Percentiles rank a stretch among this genome's conserved stretches.
These are phyloP conservation scores for Monosporozyma unispora DNA, from an alignment of 805 yeast species.

Conservation along the genomic window DNA sequence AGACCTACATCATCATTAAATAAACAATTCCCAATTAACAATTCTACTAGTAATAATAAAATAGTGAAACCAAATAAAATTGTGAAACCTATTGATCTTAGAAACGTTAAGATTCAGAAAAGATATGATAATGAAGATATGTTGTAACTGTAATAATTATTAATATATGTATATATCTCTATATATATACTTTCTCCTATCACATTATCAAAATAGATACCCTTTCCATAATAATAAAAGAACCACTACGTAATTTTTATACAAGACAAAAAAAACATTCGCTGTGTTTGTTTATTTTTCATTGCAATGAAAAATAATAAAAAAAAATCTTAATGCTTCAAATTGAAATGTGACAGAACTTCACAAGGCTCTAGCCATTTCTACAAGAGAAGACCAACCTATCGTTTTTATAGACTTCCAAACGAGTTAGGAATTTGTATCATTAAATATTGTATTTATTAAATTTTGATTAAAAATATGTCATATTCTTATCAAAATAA, in stretches of 20 bases:
- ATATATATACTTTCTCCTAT: not conserved
- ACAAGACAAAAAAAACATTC: too few relatives aligned
- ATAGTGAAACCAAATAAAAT: not conserved
- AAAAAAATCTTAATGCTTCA: too few relatives aligned
- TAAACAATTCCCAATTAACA: constrained; percentile 5
- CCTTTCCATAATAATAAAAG: not conserved
- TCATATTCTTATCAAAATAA: not conserved
- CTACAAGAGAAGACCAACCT: too few relatives aligned
- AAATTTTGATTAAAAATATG: not conserved
- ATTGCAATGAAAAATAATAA: too few relatives aligned
- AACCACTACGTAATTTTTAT: too few relatives aligned
- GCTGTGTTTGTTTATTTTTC: too few relatives aligned
- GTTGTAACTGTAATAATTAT: not conserved
- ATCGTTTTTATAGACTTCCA: too few relatives aligned
- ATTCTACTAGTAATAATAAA: not conserved
- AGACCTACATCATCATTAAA: constrained; percentile 9
- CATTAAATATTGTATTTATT: too few relatives aligned
- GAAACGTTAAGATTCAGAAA: not conserved
- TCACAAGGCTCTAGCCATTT: too few relatives aligned
- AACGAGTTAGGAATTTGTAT: too few relatives aligned
- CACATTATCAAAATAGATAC: not conserved
- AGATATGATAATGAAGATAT: not conserved
- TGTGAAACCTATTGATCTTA: not conserved
- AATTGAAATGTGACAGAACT: too few relatives aligned
- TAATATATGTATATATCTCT: not conserved